A percentile compares a stretch with the other conserved stretches of the same genome.
These are phyloP conservation scores for Microascus cirrosus DNA, from an alignment of 2,329 filamentous ascomycete genomes.

Conservation along the genomic window DNA sequence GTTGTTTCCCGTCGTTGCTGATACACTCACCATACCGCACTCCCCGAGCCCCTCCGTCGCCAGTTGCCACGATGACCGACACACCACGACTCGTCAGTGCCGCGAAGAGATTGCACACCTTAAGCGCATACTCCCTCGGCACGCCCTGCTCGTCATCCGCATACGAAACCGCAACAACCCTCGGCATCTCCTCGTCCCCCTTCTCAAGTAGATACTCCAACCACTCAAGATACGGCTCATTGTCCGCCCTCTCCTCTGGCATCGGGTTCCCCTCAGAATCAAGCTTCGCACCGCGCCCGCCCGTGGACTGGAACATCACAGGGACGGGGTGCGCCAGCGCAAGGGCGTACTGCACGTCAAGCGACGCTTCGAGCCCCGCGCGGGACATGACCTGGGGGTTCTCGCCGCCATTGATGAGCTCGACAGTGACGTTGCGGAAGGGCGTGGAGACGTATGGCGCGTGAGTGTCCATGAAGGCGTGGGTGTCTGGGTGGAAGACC, in stretches of 20 bases:
- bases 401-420: conserved; percentile 29
- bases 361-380: conserved; percentile 31
- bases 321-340: conserved; percentile 30
- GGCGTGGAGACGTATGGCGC: conserved; percentile 22
- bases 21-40: conserved; percentile 38
- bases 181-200: conserved; percentile 33
- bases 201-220: conserved; percentile 36
- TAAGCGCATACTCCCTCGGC: conserved; percentile 35
- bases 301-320: conserved; percentile 31
- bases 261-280: conserved; percentile 23
- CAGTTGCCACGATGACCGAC: conserved; percentile 36
- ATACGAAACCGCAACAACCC: conserved; percentile 47
- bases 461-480: conserved; percentile 23
- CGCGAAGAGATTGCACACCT: conserved; percentile 41
- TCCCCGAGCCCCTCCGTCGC: conserved; percentile 36
- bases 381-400: conserved; percentile 25
- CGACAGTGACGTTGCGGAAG: conserved; percentile 26
- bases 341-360: conserved; percentile 38
- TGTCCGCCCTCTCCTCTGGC: conserved; percentile 20
- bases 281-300: conserved; percentile 29
- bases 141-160: conserved; percentile 47
- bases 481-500: conserved; percentile 29
- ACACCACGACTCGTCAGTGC: conserved; percentile 41
- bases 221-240: conserved; percentile 48
- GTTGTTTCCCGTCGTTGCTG: conserved; percentile 46